A percentile compares a stretch with the other conserved stretches of the same genome.
phyloP scores from a whole-genome alignment of 106 monocot genomes.

The Allium fistulosum region DNA sequence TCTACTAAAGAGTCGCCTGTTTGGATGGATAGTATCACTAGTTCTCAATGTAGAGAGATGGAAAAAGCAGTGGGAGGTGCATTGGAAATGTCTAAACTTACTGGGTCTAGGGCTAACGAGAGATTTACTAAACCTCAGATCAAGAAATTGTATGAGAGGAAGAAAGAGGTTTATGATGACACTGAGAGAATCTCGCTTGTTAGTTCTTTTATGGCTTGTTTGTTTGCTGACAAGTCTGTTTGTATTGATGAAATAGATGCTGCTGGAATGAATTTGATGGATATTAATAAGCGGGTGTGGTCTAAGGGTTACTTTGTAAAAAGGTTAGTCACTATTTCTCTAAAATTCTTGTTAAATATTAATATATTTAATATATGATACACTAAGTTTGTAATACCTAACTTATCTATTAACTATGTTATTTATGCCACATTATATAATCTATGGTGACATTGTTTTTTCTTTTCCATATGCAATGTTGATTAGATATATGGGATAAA shows the following conservation, averaged over 20 bases:
- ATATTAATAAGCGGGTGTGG: slow-evolving; percentile 64
- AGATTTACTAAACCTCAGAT: slow-evolving; percentile 90
- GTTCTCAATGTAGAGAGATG: slow-evolving; percentile 82
- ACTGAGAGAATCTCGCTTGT: slow-evolving; percentile 96
- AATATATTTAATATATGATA: too few species aligned
- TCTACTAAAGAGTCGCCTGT: slow-evolving; percentile 71
- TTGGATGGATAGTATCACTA: slow-evolving; percentile 98
- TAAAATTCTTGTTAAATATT: too few species aligned
- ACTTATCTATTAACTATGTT: too few species aligned
- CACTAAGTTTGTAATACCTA: too few species aligned
- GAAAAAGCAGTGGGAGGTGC: slow-evolving; percentile 80
- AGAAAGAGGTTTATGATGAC: slow-evolving; percentile 49
- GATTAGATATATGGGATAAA: too few species aligned
- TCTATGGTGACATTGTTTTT: too few species aligned
- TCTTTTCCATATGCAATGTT: too few species aligned
- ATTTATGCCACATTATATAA: too few species aligned
- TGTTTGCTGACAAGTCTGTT: slow-evolving; percentile 66
- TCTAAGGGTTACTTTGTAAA: slow-evolving; percentile 81
- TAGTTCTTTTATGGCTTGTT: slow-evolving; percentile 89
- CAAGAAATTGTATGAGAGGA: slow-evolving; percentile 58
- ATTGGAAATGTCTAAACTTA: slow-evolving; percentile 68
- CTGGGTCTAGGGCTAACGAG: slow-evolving; percentile 85
- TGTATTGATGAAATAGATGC: slow-evolving; percentile 90
- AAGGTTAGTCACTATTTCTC: slow-evolving; percentile 29
- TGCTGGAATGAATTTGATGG: slow-evolving; percentile 99